Evolutionary conservation across 2,329 filamentous ascomycete genomes (phyloP), one percentile per base, ranked within the genome.

Genomic region (Helminthosporium solani): DNA sequence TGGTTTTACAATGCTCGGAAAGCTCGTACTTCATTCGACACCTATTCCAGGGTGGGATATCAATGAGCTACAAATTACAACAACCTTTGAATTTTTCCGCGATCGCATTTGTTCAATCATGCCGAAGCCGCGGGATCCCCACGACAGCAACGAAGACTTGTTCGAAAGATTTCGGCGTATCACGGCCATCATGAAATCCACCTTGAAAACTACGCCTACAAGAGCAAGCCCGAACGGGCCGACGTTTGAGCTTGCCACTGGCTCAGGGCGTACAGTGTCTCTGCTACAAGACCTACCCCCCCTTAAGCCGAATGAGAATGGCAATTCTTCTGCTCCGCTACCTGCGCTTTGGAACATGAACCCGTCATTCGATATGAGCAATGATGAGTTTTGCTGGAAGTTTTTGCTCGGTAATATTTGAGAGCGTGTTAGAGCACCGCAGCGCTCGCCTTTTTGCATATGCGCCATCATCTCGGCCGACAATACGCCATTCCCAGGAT

Each of bases 131-230:
- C 60, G 53, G 34, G 59, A 65, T 39, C 35, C 47, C 19, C 51
- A 57, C 6, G 56, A 63, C 3, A 55, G 40, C 16, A 50, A 37
- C 18, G 64, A 69, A 40, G 60, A 67, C 43, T 48, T 63, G 1
- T 69, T 68, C 33, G 64, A 64, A 19, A 56, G 66, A 7, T 69
- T 68, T 35, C 54, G 64, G n/a, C 61, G 64, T 21, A 62, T 65
- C 35, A 68, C 66, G 2, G 57, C 58, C 8, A 52, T 58, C 27
- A 68, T 69, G 61, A 59, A 61, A 36, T 50, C 53, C 38, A 54
- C 62, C 8, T 25, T 68, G 38, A 54, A 52, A 19, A 54, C 52
- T 21, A 46, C 51, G 11, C 53, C 49, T 3, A 55, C 56, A 3
- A 48, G 60, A 38, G 53, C 52, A 14, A 68, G 64, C 38, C 64